These are phyloP conservation scores for Bipolaris cookei DNA, from an alignment of 2,329 filamentous ascomycete genomes.

Conservation along the genomic window DNA sequence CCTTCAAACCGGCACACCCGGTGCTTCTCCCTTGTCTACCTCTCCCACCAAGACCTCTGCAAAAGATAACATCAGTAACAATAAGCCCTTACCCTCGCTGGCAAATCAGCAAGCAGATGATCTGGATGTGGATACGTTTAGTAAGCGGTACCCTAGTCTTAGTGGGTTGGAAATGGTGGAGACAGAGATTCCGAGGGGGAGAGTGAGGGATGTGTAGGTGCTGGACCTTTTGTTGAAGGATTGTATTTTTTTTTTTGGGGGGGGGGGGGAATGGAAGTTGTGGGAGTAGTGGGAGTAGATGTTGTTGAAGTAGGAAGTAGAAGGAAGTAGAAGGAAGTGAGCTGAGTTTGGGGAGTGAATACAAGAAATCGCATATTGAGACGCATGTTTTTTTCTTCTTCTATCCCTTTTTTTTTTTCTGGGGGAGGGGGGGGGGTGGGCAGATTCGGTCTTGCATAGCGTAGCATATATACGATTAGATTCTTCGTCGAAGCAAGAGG, in stretches of 20 bases:
- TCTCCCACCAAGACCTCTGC: slow-evolving; percentile 9
- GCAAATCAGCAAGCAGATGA: slow-evolving; percentile 57
- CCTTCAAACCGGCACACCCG: slow-evolving; percentile 56
- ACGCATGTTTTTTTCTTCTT: not conserved
- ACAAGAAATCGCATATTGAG: not conserved
- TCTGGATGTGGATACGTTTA: slow-evolving; percentile 71
- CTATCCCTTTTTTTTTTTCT: not conserved
- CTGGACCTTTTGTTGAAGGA: no score
- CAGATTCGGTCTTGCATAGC: slow-evolving; percentile 6
- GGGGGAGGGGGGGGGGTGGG: no score
- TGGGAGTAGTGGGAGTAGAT: no score
- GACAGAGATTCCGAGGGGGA: slow-evolving; percentile 57
- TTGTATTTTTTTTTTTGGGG: not conserved
- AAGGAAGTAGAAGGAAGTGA: not conserved
- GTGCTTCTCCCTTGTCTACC: slow-evolving; percentile 13
- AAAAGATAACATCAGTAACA: not conserved
- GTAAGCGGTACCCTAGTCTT: slow-evolving; percentile 84
- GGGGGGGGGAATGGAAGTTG: not conserved
- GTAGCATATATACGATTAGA: slow-evolving; percentile 3
- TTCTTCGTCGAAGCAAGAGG: not conserved
- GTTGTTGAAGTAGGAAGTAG: not conserved
- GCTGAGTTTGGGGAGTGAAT: not conserved
- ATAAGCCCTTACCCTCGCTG: slow-evolving; percentile 29
- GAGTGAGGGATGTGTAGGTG: slow-evolving; percentile 30
- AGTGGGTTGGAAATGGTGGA: slow-evolving; percentile 89